Evolutionary conservation across 2,329 filamentous ascomycete genomes (phyloP), one percentile per base, ranked within the genome.

Genomic region (Mycosphaerella sp.): DNA sequence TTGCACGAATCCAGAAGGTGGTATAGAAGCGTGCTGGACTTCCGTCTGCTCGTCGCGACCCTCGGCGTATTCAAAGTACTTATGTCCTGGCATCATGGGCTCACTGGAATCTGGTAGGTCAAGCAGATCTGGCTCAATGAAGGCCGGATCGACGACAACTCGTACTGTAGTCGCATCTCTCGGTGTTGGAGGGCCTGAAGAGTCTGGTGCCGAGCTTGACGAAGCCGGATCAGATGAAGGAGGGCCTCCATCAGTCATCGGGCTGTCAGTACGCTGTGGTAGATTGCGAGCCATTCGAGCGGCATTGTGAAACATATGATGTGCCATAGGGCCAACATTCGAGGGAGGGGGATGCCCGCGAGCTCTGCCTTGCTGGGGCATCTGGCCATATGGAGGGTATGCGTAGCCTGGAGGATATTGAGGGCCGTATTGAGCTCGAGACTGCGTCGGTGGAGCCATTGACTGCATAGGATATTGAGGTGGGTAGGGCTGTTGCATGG

Each of bases 181-280:
- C 0, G 73, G 73, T 6, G 73, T 75, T 18, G 70, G 61, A n/a
- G 66, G 67, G 44, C 59, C 66, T 14, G 65, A 66, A 2, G 65
- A 66, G 3, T 60, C 67, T 14, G 72, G 72, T 6, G 63, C 63
- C n/a, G 64, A 66, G 41, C 62, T 60, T n/a, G 69, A 68, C 1
- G 68, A 71, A 32, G 70, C 66, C 39, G 69, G 66, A 52, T 74
- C 72, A 1, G 72, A 75, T 1, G 72, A 74, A 12, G 70, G 69
- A 5, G 66, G 62, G 12, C 71, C 68, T 1, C 65, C 64, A 39
- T 73, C 69, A 4, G 67, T 68, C 48, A 69, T 59, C 6, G 68
- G 67, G 1, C 64, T 68, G 44, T 64, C 64, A 18, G 60, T 63
- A 27, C 66, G 66, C 16, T 61, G 62, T 27, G 64, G 66, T 13